A percentile compares a stretch with the other conserved stretches of the same genome.
Evolutionary conservation across 352 stramenopile species (phyloP).

Genomic region (Pythium guiyangense): DNA sequence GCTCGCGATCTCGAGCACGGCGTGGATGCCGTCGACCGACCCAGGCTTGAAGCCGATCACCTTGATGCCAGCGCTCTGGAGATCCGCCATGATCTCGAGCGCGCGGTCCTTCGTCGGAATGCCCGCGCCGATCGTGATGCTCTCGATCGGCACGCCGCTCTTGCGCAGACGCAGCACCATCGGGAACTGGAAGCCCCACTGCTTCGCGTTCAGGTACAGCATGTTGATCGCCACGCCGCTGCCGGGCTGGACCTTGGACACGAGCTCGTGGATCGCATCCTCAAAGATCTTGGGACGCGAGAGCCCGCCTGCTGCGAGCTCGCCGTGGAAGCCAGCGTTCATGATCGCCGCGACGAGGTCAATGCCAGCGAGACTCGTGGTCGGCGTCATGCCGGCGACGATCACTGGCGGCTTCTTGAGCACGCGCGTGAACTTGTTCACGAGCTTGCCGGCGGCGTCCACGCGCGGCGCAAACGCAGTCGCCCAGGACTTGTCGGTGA

Average conservation of each 20-base stretch:
- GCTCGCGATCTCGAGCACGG: no score
- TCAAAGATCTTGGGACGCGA: slow-evolving; percentile 74
- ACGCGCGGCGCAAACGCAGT: no score
- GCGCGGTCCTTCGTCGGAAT: no score
- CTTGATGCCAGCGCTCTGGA: no score
- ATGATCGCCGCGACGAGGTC: slow-evolving; percentile 78
- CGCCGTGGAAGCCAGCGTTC: slow-evolving; percentile 78
- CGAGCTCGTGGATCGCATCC: slow-evolving; percentile 49
- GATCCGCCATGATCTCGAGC: no score
- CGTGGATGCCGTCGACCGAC: no score
- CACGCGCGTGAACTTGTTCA: slow-evolving; percentile 67
- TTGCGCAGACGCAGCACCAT: no score
- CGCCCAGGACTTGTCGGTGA: slow-evolving; percentile 34
- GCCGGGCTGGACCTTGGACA: slow-evolving; percentile 69
- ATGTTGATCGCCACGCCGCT: slow-evolving; percentile 83
- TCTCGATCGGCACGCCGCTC: no score
- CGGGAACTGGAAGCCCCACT: no score
- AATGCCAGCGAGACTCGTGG: slow-evolving; percentile 72
- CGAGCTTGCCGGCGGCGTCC: slow-evolving; percentile 38
- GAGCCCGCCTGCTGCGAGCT: slow-evolving; percentile 77
- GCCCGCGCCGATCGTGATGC: no score
- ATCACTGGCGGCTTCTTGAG: slow-evolving; percentile 83
- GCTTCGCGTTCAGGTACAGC: slow-evolving; percentile 86
- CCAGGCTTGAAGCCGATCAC: no score
- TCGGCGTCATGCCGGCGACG: slow-evolving; percentile 83